Base-by-base conservation (phyloP, 148 eudicot species). In the Rhododendron griersonianum region DNA sequence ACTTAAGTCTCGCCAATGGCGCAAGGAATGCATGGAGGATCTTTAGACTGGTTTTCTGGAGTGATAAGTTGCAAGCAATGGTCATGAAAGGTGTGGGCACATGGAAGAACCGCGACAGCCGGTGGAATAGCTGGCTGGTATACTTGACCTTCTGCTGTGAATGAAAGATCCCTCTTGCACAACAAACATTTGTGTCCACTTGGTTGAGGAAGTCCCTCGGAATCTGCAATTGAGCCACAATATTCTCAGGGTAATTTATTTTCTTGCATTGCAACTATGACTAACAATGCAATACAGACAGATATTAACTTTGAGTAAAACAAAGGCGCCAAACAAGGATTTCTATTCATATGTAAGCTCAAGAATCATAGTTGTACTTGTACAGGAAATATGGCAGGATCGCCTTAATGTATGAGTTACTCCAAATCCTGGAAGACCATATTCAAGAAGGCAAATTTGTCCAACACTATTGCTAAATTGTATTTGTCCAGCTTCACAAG, bases 1-100 rank as follows among this genome's bases (percentile, higher is more conserved):
- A 87, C 23, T 87, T 88, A 92, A 16, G 28, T 79, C 77, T 92
- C 92, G 35, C 93, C 93, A 81, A 95, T 69, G 75, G 93, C 96
- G 83, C 98, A 95, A 83, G 98, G 95, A 80, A 95, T 91, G 92
- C 98, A 95, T 51, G 95, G 94, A 79, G 98, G 98, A 77, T 88
- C 71, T 69, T 89, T 87, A 2, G 89, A 37, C 80, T 92, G 93
- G 83, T 90, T 93, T 69, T 84, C 25, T 3, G 95, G 93, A 53
- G 96, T 94, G 85, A 95, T 95, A n/a, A 13, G 88, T 30, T 73
- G 82, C 89, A 95, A 85, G 90, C 98, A 94, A 61, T 87, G 87
- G 83, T 91, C 94, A 78, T 93, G 95, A 86, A 93, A 93, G 71
- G 91, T 87, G 89, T 93, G 95, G 61, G 92, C 92, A 81, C 96